Percentiles rank a stretch among this genome's conserved stretches.
These are phyloP conservation scores for Aegilops longissima DNA, from an alignment of 176 grass and related monocot species.

Conservation along the genomic window DNA sequence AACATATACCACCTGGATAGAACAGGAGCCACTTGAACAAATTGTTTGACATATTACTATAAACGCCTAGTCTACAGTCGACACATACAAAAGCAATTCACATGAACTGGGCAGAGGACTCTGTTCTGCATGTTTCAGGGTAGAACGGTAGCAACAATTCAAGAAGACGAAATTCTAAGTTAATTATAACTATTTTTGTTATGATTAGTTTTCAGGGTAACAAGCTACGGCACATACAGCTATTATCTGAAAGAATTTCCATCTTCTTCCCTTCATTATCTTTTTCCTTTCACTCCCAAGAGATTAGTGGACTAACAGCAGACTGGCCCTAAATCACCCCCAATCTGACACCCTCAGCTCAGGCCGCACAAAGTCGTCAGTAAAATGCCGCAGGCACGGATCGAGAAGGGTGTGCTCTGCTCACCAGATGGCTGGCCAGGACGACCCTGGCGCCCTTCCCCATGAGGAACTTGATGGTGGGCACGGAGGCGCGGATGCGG, in stretches of 20 bases:
- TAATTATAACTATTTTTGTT: no score
- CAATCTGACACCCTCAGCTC: background rate
- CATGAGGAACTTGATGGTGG: conserved; percentile 76
- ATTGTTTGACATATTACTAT: background rate
- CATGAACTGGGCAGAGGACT: background rate
- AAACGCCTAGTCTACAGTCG: no score
- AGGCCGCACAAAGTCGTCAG: background rate
- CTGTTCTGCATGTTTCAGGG: background rate
- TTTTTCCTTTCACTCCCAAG: no score
- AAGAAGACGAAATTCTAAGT: no score
- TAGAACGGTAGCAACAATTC: no score
- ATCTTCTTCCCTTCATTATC: no score
- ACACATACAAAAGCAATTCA: no score
- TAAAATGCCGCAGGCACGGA: background rate
- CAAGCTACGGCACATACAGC: no score
- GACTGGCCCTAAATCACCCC: background rate
- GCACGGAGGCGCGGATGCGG: conserved; percentile 76
- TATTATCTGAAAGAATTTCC: no score
- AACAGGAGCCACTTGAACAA: background rate
- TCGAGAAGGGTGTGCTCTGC: background rate
- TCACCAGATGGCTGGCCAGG: conserved; percentile 76
- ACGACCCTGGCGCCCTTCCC: conserved; percentile 68
- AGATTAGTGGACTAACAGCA: no score
- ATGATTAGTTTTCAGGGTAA: no score
- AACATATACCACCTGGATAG: no score